These are phyloP conservation scores for Amanita inopinata DNA, from an alignment of 768 basidiomycete genomes.

Conservation along the genomic window DNA sequence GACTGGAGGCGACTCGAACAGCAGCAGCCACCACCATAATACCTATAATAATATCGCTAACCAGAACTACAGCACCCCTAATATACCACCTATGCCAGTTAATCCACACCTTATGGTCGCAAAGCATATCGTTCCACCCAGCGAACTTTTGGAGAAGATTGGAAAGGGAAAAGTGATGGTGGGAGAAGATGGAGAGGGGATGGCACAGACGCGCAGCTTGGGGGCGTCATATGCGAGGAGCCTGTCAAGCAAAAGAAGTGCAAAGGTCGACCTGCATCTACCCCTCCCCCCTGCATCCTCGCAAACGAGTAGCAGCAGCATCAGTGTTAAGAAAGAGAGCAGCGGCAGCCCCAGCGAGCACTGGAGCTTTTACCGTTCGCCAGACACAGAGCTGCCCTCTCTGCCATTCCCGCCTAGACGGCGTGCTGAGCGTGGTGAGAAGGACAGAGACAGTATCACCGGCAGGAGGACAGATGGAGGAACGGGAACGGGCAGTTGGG, in stretches of 20 bases:
- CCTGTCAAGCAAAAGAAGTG: neutral
- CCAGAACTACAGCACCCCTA: neutral
- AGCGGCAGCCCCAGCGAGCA: constrained; percentile 16
- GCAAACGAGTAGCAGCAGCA: neutral
- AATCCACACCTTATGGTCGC: constrained; percentile 14
- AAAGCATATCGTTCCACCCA: constrained; percentile 47
- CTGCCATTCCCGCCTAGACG: constrained; percentile 31
- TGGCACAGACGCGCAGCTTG: too few species aligned
- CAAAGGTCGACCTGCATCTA: neutral
- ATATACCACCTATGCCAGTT: constrained; percentile 8
- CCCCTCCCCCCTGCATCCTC: neutral
- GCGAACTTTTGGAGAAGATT: constrained; percentile 36
- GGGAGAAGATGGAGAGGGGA: neutral
- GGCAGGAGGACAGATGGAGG: neutral
- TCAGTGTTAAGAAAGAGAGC: neutral
- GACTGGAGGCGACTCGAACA: constrained; percentile 2
- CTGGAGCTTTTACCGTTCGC: constrained; percentile 25
- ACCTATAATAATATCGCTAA: constrained; percentile 26
- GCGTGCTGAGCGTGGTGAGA: neutral
- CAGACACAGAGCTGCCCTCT: constrained; percentile 25
- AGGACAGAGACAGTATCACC: neutral
- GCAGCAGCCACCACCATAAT: constrained; percentile 7
- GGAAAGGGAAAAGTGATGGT: neutral
- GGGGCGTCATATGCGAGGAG: neutral
- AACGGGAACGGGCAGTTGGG: neutral